phyloP scores from a whole-genome alignment of 2,329 filamentous ascomycete species.

The Macrophomina pseudophaseolina region DNA sequence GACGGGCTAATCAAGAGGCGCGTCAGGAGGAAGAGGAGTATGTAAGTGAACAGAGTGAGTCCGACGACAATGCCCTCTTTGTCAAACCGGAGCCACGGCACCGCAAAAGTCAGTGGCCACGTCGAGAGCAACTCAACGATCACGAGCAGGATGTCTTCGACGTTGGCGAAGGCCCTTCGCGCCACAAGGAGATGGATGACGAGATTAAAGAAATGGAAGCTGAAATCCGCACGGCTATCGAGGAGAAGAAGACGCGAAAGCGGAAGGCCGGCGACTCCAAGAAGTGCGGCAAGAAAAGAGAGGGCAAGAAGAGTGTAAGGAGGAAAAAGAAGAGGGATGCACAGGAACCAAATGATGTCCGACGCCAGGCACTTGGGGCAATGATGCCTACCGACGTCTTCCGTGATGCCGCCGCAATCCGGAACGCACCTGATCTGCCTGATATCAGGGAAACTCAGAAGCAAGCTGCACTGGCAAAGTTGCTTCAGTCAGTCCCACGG shows the following conservation, averaged over 20 bases:
- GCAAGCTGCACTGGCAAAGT: conserved; percentile 43
- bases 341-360: background rate
- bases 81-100: background rate
- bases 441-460: conserved; percentile 35
- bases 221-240: background rate
- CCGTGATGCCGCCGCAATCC: conserved; percentile 36
- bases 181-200: background rate
- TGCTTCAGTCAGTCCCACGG: conserved; percentile 47
- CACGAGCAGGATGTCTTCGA: background rate
- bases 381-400: conserved; percentile 42
- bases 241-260: background rate
- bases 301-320: background rate
- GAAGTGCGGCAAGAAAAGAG: background rate
- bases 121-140: background rate
- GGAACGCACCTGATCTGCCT: conserved; percentile 35
- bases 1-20: conserved; percentile 26
- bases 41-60: background rate
- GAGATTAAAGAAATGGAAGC: background rate
- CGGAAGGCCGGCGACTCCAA: background rate
- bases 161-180: conserved; percentile 2
- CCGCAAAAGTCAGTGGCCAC: background rate
- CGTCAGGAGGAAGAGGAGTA: background rate
- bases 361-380: conserved; percentile 26
- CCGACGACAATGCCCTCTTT: background rate
- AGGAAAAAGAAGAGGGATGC: conserved; percentile 11